A percentile compares a stretch with the other conserved stretches of the same genome.
Conservation (phyloP, 805 yeast species). For the Blastobotrys robertii region DNA sequence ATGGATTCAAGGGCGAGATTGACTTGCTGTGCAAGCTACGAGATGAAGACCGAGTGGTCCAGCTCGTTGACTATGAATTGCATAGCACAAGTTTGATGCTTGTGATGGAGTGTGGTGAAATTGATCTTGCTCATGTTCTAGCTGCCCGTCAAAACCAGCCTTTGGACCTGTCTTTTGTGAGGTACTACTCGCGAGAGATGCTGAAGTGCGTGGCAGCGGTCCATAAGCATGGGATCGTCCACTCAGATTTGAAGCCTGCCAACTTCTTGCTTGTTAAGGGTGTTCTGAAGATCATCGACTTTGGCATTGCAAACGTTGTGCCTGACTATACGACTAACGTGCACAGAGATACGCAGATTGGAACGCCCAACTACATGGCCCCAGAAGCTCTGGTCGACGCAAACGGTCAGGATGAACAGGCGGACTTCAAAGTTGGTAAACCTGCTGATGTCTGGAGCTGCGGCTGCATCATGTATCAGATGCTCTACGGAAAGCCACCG, state of each 20-base stretch:
- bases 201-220: constrained; percentile 77
- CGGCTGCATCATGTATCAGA: constrained; percentile 91
- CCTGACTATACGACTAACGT: constrained; percentile 88
- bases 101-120: constrained; percentile 93
- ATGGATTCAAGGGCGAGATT: constrained; percentile 85
- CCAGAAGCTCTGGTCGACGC: constrained; percentile 83
- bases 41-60: constrained; percentile 63
- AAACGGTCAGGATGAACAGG: constrained; percentile 27
- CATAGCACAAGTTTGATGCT: constrained; percentile 52
- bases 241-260: constrained; percentile 65
- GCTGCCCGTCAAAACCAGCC: constrained; percentile 41
- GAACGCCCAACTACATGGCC: constrained; percentile 97
- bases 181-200: constrained; percentile 70
- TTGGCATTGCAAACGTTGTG: constrained; percentile 84
- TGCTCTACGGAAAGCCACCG: constrained; percentile 91
- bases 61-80: constrained; percentile 64
- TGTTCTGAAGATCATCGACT: constrained; percentile 77
- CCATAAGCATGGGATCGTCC: constrained; percentile 80
- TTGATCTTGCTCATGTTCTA: constrained; percentile 77
- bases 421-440: constrained; percentile 66
- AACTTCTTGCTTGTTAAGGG: constrained; percentile 57
- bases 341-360: constrained; percentile 83
- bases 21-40: constrained; percentile 54
- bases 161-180: constrained; percentile 64
- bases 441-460: constrained; percentile 98